phyloP scores from a whole-genome alignment of 805 yeast species.

The Lipomyces orientalis region DNA sequence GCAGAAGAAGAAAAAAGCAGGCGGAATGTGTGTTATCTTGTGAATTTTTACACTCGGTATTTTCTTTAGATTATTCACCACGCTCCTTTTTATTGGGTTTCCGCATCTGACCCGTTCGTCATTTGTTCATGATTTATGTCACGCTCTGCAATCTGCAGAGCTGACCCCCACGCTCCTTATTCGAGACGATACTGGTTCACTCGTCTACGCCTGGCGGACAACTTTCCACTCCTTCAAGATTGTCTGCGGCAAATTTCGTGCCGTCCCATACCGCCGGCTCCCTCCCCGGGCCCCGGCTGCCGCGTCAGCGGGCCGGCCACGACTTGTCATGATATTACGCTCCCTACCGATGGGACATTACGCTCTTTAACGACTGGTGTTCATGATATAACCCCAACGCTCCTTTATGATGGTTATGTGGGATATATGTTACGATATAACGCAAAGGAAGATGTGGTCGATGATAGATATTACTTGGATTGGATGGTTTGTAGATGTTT shows the following conservation, averaged over 20 bases:
- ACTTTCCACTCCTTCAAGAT: neutral
- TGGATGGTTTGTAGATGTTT: neutral
- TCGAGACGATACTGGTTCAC: neutral
- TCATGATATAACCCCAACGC: neutral
- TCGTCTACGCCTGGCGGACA: neutral
- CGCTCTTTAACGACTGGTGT: neutral
- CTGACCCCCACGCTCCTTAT: neutral
- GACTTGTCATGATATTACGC: neutral
- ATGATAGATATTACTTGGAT: neutral
- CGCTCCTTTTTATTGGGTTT: neutral
- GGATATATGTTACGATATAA: neutral
- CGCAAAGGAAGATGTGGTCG: neutral
- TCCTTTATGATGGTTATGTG: neutral
- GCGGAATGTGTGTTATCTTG: constrained; percentile 25
- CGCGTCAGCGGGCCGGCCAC: neutral
- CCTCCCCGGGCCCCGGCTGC: neutral
- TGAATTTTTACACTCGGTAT: neutral
- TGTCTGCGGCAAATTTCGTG: neutral
- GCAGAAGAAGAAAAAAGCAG: constrained; percentile 16
- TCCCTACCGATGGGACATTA: neutral
- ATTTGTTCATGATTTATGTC: neutral
- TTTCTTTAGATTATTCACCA: neutral
- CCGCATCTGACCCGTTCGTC: neutral
- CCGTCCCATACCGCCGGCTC: neutral
- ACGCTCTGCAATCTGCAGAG: neutral